These are phyloP conservation scores for Cyberlindnera bimundalis DNA, from an alignment of 805 yeast species.

Conservation along the genomic window DNA sequence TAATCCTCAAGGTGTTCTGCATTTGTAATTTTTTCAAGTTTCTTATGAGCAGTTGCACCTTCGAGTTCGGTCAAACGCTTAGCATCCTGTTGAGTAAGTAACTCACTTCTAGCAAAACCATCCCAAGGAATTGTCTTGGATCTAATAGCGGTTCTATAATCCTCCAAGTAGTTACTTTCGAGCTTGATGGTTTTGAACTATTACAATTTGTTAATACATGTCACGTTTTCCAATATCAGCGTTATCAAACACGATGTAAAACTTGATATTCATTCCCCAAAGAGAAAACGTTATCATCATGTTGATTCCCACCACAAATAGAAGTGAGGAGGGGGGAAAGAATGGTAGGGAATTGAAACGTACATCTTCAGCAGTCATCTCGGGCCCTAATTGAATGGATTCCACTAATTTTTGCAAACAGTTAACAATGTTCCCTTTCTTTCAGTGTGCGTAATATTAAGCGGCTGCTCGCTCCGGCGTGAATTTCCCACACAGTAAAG, in stretches of 20 bases:
- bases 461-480: too few relatives aligned
- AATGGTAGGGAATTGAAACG: not conserved
- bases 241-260: too few relatives aligned
- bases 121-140: slow-evolving; percentile 91
- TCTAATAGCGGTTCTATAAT: slow-evolving; percentile 63
- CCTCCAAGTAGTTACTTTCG: slow-evolving; percentile 66
- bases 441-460: too few relatives aligned
- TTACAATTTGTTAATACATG: too few relatives aligned
- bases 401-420: too few relatives aligned
- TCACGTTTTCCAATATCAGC: too few relatives aligned
- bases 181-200: slow-evolving; percentile 29
- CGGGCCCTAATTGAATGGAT: not conserved
- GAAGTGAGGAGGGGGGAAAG: too few relatives aligned
- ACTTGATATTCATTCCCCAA: too few relatives aligned
- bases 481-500: too few relatives aligned
- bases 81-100: slow-evolving; percentile 67
- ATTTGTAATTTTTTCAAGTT: slow-evolving; percentile 37
- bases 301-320: too few relatives aligned
- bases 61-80: slow-evolving; percentile 35
- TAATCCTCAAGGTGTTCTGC: slow-evolving; percentile 43
- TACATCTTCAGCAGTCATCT: slow-evolving; percentile 2
- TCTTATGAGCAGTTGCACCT: slow-evolving; percentile 33
- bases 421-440: too few relatives aligned
- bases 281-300: too few relatives aligned
- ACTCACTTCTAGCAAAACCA: slow-evolving; percentile 73